Conservation (phyloP, 495 filamentous ascomycete genomes). For the Talaromyces proteolyticus region DNA sequence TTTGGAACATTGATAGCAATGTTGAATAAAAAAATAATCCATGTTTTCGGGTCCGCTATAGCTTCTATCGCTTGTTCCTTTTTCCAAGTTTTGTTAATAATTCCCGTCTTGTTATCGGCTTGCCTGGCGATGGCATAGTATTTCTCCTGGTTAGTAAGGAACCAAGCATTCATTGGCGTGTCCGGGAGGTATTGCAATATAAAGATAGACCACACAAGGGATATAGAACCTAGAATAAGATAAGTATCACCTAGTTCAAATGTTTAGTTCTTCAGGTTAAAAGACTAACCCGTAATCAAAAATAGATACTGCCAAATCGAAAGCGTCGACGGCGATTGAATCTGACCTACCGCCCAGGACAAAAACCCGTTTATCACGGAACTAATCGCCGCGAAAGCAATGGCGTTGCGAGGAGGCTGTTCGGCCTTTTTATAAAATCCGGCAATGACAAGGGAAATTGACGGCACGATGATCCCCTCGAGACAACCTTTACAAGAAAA, state of each 20-base stretch:
- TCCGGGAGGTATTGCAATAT: conserved; percentile 37
- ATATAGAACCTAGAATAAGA: conserved; percentile 16
- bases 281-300: conserved; percentile 12
- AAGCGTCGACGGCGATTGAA: conserved; percentile 31
- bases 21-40: conserved; percentile 16
- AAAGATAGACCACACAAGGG: conserved; percentile 23
- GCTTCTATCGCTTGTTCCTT: conserved; percentile 39
- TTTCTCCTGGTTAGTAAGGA: conserved; percentile 30
- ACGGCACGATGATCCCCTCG: conserved; percentile 10
- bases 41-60: conserved; percentile 33
- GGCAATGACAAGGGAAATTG: conserved; percentile 18
- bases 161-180: conserved; percentile 33
- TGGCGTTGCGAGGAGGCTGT: conserved; percentile 16
- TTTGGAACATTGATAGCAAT: conserved; percentile 22
- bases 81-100: conserved; percentile 47
- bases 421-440: conserved; percentile 25
- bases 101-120: conserved; percentile 44
- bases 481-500: conserved; percentile 10
- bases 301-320: conserved; percentile 47
- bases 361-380: conserved; percentile 45
- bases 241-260: no score
- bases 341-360: conserved; percentile 47
- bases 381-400: conserved; percentile 20
- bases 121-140: conserved; percentile 41
- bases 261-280: no score